Base-by-base conservation (phyloP, 2,329 filamentous ascomycete species). In the Bipolaris gigantea region DNA sequence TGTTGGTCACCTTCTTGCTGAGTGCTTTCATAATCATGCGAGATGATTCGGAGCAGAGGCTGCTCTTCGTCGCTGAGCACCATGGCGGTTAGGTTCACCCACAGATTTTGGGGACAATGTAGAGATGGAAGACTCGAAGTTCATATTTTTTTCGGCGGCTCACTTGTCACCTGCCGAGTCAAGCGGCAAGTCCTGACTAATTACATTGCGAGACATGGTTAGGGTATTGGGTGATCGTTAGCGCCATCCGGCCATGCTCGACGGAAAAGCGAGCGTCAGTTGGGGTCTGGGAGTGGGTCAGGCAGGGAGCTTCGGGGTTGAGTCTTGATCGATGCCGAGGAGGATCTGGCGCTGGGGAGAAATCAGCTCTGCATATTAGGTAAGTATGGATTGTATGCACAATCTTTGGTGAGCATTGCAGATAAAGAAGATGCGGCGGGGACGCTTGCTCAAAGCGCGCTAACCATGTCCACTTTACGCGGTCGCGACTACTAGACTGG, bases 11-110 rank as follows among this genome's bases (percentile, higher is more conserved):
- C 58, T 45, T 62, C 63, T 7, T 46, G 34, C 23, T 55, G 51
- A 21, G 30, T 59, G 33, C 57, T 52, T 30, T 61, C 59, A 18
- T 53, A 48, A 27, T 64, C 61, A 16, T 63, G 60, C 18, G 63
- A 54, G 35, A 63, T 48, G 11, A 65, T 61, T 15, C 59, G 53
- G 11, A 71, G 66, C 59, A 71, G 53, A 19, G 69, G 67, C 46
- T 69, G 66, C 58, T 71, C 62, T 61, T 71, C 68, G 23, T 66
- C 66, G 44, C 55, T 47, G 23, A 62, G 48, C 2, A 62, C 57
- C 63, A 67, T 67, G 9, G 40, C n/a, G 18, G 23, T 9, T 36
- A 18, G 5, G 36, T 46, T 25, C 15, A 18, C 9, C 19, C 11
- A 36, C 11, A 46, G 15, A 9, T 4, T 35, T 6, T 6, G 36